Evolutionary conservation across 1,284 basidiomycete species (phyloP), one percentile per base, ranked within the genome.

Genomic region (Athelia sp.): DNA sequence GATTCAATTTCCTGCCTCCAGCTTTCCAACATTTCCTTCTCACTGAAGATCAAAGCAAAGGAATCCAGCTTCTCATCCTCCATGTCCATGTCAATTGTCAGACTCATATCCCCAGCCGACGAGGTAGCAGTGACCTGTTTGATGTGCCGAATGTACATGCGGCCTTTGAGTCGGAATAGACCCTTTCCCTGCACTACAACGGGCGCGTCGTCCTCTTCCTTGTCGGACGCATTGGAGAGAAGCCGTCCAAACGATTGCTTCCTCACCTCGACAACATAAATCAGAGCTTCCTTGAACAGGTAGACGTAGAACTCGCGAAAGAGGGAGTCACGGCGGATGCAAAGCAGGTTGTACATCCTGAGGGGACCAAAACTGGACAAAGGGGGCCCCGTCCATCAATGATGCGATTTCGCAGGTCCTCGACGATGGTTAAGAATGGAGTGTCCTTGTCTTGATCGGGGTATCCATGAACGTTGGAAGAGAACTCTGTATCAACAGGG

Each of bases 21-120:
- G 0, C 86, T 79, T 61, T 96, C 91, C 51, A 95, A 76, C 3
- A 86, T 87, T 15, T 81, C 75, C n/a, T 86, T 80, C 50, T 98
- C 91, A 58, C 85, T 87, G 79, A 98, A 99, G 59, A 91, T 87
- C 47, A 99, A 79, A 60, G 97, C 93, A 68, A 99, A 98, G 42
- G 88, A 89, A 56, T 97, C 94, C 48, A 97, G 74, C 32, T 79
- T 78, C 62, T 96, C 93, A 62, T 98, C 93, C 67, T 95, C 90
- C 90, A 98, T n/a, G n/a, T n/a, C n/a, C n/a, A n/a, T 94, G 59
- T 92, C 87, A 60, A 98, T 94, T 4, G 92, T 95, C 56, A 98
- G 74, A 59, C 86, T 92, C 68, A 93, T 78, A 66, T 96, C 91
- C 36, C 84, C 84, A 3, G 80, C 75, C 1, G 85, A 80, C 2